Base-by-base conservation (phyloP, 768 basidiomycete genomes). In the Leccinum longicurvipes region DNA sequence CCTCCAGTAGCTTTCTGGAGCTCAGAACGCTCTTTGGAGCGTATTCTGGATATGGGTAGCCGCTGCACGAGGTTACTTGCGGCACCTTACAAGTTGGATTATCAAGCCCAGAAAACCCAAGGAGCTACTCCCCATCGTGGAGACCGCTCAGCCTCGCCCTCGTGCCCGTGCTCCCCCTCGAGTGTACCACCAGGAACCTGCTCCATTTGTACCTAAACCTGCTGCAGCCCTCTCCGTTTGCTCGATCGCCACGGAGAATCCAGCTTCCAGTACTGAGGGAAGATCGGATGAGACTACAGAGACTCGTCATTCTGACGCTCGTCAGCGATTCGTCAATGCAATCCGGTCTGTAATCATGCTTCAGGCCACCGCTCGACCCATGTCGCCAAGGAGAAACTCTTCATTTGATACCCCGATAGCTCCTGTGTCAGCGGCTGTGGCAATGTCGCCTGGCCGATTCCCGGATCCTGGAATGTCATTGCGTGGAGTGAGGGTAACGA, bases 271-370 rank as follows among this genome's bases (percentile, higher is more conserved):
- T 24, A 55, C 63, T 7, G 69, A 69, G 53, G 71, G 58, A 34
- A 63, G 48, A 10, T 55, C 67, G 49, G 70, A 72, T 28, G 72
- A 72, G 51, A 65, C 57, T 19, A 56, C 53, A 12, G 61, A 54
- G 25, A 60, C 62, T 17, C 64, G 70, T 12, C 69, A 58, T 14
- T 62, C 66, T 61, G 54, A 67, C n/a, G 67, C 71, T 12, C 69
- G 71, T 44, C 59, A 68, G 25, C 75, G 80, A 28, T 76, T 79
- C 51, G 67, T 63, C 47, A 74, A 73, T 57, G 73, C 76, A 12
- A 79, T 80, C 21, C 76, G 78, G 29, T 75, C 75, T 36, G 77
- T 81, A 17, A 77, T 78, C 56, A 79, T 78, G 72, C 65, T 74
- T 63, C 73, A 74, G 63, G 59, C 61, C 61, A 68, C 73, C 21